Conservation (phyloP, 371 early-diverging fungal genomes). For the Syncephalastrum sp. region DNA sequence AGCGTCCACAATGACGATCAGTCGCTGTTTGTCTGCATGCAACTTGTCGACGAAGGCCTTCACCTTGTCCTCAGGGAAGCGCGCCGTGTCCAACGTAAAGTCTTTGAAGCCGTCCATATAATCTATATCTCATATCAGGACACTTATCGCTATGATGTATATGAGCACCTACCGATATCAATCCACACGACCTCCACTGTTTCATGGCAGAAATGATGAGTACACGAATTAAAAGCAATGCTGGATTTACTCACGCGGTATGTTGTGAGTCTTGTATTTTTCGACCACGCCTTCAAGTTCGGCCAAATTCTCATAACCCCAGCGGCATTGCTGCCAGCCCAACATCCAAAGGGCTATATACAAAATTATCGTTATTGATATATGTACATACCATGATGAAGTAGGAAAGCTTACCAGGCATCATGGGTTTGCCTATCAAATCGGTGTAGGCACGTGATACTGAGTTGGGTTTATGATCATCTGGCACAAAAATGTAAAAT, state of each 20-base stretch:
- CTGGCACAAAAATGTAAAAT: conserved; percentile 62
- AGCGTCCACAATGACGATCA: conserved; percentile 55
- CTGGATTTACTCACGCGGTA: conserved; percentile 50
- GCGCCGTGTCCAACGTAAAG: conserved; percentile 47
- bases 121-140: conserved; percentile 11
- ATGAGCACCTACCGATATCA: conserved; percentile 51
- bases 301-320: conserved; percentile 60
- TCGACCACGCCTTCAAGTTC: conserved; percentile 53
- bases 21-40: conserved; percentile 36
- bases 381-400: no score
- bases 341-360: conserved; percentile 33
- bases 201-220: neutral
- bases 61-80: conserved; percentile 41
- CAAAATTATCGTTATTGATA: neutral
- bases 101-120: conserved; percentile 60
- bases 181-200: conserved; percentile 62
- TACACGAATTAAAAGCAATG: no score
- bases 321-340: conserved; percentile 73
- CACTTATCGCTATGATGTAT: no score
- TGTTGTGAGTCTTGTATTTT: conserved; percentile 44
- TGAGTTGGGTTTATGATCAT: conserved; percentile 44
- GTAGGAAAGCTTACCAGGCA: conserved; percentile 30
- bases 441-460: conserved; percentile 67
- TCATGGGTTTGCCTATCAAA: conserved; percentile 64
- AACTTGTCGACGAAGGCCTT: conserved; percentile 25